Percentiles rank a stretch among this genome's conserved stretches.
Conservation (phyloP, 768 basidiomycete genomes). For the Amanita rubescens region DNA sequence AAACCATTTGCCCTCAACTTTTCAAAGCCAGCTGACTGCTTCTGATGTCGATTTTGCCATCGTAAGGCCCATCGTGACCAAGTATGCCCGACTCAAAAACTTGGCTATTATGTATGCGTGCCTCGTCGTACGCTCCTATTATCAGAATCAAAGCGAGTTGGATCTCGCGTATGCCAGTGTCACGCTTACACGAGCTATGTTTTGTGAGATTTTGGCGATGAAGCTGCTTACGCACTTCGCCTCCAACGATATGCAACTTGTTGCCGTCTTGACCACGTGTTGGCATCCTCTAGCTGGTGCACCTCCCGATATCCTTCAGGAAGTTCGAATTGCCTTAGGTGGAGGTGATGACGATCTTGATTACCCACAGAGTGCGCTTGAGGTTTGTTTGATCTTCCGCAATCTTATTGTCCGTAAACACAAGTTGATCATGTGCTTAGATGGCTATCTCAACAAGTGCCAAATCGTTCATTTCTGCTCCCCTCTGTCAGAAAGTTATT, state of each 20-base stretch:
- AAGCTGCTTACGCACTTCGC: slow-evolving; percentile 77
- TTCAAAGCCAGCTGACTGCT: slow-evolving; percentile 66
- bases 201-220: slow-evolving; percentile 87
- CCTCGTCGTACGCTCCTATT: slow-evolving; percentile 74
- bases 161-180: slow-evolving; percentile 76
- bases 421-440: slow-evolving; percentile 26
- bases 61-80: slow-evolving; percentile 68
- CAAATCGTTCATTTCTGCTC: slow-evolving; percentile 77
- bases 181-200: slow-evolving; percentile 55
- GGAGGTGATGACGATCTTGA: slow-evolving; percentile 56
- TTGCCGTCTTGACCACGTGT: slow-evolving; percentile 69
- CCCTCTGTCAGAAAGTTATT: slow-evolving; percentile 81
- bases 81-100: slow-evolving; percentile 73
- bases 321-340: slow-evolving; percentile 52
- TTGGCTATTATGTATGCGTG: slow-evolving; percentile 70
- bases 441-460: slow-evolving; percentile 85
- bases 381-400: slow-evolving; percentile 54
- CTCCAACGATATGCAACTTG: slow-evolving; percentile 64
- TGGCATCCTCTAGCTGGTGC: slow-evolving; percentile 87
- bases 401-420: neutral
- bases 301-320: slow-evolving; percentile 52
- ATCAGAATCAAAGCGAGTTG: slow-evolving; percentile 56
- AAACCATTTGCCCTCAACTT: slow-evolving; percentile 1
- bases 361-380: slow-evolving; percentile 75
- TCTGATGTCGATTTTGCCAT: slow-evolving; percentile 78